Evolutionary conservation across 352 stramenopile species (phyloP).

Genomic region (Phytophthora sojae): DNA sequence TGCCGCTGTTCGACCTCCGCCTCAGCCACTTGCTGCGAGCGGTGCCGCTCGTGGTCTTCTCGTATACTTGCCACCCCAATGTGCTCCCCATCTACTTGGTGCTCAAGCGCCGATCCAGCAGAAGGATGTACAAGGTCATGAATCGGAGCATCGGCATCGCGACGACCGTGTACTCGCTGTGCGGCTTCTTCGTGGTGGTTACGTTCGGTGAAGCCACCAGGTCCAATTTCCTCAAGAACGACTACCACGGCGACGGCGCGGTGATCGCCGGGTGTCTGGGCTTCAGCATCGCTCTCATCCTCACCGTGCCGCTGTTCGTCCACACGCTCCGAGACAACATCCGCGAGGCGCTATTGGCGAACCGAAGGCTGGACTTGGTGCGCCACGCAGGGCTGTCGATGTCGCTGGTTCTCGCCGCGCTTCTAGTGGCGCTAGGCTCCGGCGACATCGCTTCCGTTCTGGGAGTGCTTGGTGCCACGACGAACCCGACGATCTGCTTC

Average conservation of each 20-base stretch:
- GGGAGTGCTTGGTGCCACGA: slow-evolving; percentile 82
- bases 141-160: slow-evolving; percentile 85
- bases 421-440: slow-evolving; percentile 73
- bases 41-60: slow-evolving; percentile 88
- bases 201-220: slow-evolving; percentile 82
- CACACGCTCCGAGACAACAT: slow-evolving; percentile 88
- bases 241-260: slow-evolving; percentile 80
- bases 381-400: slow-evolving; percentile 64
- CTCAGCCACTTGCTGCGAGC: slow-evolving; percentile 71
- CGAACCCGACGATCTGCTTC: slow-evolving; percentile 91
- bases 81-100: slow-evolving; percentile 91
- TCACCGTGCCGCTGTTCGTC: slow-evolving; percentile 87
- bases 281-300: slow-evolving; percentile 84
- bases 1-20: slow-evolving; percentile 77
- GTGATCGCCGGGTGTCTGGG: slow-evolving; percentile 76
- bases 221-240: slow-evolving; percentile 91
- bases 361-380: slow-evolving; percentile 55
- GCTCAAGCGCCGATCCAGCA: slow-evolving; percentile 84
- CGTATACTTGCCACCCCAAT: slow-evolving; percentile 90
- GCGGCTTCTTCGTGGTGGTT: slow-evolving; percentile 84
- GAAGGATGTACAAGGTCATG: slow-evolving; percentile 91
- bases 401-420: slow-evolving; percentile 55
- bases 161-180: slow-evolving; percentile 78
- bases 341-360: slow-evolving; percentile 66
- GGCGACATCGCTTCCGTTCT: slow-evolving; percentile 87